Evolutionary conservation across 139 green algal genomes (phyloP), one percentile per base, ranked within the genome.

Genomic region (Tetradesmus lagerheimii): DNA sequence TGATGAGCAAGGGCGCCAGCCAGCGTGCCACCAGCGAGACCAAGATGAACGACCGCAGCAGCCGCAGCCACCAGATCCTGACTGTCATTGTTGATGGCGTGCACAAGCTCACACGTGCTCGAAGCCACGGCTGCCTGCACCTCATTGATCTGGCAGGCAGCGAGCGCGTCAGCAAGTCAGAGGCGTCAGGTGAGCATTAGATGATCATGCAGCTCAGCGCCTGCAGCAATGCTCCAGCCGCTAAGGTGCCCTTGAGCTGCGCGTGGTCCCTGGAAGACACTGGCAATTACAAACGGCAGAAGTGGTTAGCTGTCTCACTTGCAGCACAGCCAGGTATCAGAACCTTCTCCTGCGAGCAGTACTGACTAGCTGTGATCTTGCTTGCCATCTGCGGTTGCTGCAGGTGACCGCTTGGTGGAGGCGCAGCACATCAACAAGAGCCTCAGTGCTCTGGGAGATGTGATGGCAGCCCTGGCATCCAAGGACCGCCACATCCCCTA

Each of bases 41-140:
- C 20, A 94, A 94, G 43, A 99, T 99, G 97, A 99, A 99, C 92
- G 94, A 97, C 90, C 80, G 93, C 31, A 93, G 88, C 90, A 95
- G 92, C 89, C 89, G 94, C 29, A 92, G 85, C 71, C 93, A 95
- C 64, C 91, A 93, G 79, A 93, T 97, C 62, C 91, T 97, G 37
- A 97, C 94, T 0, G 94, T 97, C 35, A 94, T 96, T 53, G 95
- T 97, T 29, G 92, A 95, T 34, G 94, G 95, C 39, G 18, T 83
- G 35, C 94, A 94, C 86, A 53, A 38, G 4, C 31, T 95, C 43
- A 96, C 93, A 0, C 88, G 92, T 15, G 89, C 86, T 3, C 86
- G 67, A 38, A 95, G 91, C 8, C 93, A 96, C 64, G 95, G 88
- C 6, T 96, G 95, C 91, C 93, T 97, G 87, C 95, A 97, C 90